Evolutionary conservation across 2,329 filamentous ascomycete genomes (phyloP).

Genomic region (Davidsoniella neocaledoniae): DNA sequence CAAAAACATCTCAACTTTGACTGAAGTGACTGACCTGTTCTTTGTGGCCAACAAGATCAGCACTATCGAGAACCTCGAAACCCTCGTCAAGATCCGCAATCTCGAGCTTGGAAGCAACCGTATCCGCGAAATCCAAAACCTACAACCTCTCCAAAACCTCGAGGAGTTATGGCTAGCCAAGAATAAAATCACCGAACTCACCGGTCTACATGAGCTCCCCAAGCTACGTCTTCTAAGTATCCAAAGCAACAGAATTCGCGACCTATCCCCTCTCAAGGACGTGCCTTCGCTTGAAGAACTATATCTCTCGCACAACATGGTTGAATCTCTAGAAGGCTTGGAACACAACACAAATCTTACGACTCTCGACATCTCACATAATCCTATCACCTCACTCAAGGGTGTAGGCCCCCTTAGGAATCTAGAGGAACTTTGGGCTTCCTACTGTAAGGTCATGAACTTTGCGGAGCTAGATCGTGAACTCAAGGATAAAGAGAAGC

Average conservation of each 20-base stretch:
- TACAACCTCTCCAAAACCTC: slow-evolving; percentile 60
- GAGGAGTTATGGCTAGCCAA: slow-evolving; percentile 89
- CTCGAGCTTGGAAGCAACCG: slow-evolving; percentile 85
- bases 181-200: slow-evolving; percentile 83
- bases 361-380: slow-evolving; percentile 79
- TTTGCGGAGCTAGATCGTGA: slow-evolving; percentile 70
- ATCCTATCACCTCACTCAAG: slow-evolving; percentile 58
- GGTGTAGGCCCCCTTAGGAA: slow-evolving; percentile 52
- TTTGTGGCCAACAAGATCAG: slow-evolving; percentile 92
- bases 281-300: slow-evolving; percentile 73
- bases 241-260: slow-evolving; percentile 81
- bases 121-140: slow-evolving; percentile 73
- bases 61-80: slow-evolving; percentile 69
- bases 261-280: slow-evolving; percentile 57
- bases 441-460: slow-evolving; percentile 64
- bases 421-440: slow-evolving; percentile 88
- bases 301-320: slow-evolving; percentile 89
- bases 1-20: slow-evolving; percentile 68
- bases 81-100: slow-evolving; percentile 57
- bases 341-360: slow-evolving; percentile 49
- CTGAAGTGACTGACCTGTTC: slow-evolving; percentile 65
- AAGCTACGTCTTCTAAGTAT: slow-evolving; percentile 82
- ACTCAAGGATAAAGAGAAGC: slow-evolving; percentile 57
- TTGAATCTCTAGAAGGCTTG: slow-evolving; percentile 60
- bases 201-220: slow-evolving; percentile 54